phyloP scores from a whole-genome alignment of 768 basidiomycete genomes.

The Tricholoma furcatifolium region DNA sequence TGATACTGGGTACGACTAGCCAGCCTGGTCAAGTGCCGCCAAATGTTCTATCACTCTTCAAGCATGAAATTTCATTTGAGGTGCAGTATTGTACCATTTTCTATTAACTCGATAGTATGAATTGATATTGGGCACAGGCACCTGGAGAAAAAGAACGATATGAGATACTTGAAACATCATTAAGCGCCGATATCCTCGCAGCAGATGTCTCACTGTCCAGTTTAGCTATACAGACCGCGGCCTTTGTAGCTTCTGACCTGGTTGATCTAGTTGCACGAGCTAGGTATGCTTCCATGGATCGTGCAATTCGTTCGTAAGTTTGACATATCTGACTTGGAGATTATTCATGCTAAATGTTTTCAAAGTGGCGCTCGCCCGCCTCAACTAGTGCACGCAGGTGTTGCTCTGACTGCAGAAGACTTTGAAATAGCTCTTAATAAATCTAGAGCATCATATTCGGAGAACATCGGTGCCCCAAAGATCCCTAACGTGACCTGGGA shows the following conservation, averaged over 20 bases:
- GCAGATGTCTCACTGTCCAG: slow-evolving; percentile 76
- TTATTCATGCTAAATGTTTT: neutral
- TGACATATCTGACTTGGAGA: neutral
- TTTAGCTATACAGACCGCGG: slow-evolving; percentile 87
- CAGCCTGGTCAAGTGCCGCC: slow-evolving; percentile 65
- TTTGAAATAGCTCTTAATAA: slow-evolving; percentile 71
- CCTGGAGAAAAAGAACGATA: slow-evolving; percentile 76
- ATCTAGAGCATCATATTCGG: slow-evolving; percentile 77
- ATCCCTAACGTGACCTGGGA: slow-evolving; percentile 97
- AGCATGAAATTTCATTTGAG: slow-evolving; percentile 79
- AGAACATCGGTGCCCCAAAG: slow-evolving; percentile 94
- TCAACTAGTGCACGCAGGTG: slow-evolving; percentile 34
- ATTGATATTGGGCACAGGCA: slow-evolving; percentile 45
- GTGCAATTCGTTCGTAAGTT: slow-evolving; percentile 39
- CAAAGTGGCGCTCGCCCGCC: slow-evolving; percentile 20
- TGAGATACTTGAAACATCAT: slow-evolving; percentile 51
- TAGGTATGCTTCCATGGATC: slow-evolving; percentile 50
- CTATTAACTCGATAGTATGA: neutral
- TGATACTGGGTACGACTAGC: slow-evolving; percentile 73
- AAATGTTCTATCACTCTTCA: slow-evolving; percentile 70
- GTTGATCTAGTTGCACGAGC: slow-evolving; percentile 65
- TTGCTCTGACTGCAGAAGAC: slow-evolving; percentile 56
- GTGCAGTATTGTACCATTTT: slow-evolving; percentile 37
- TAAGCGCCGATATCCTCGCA: slow-evolving; percentile 43
- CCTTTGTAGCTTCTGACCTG: slow-evolving; percentile 82